Base-by-base conservation (phyloP, 176 grass and related monocot genomes). In the Miscanthus lutarioriparius region DNA sequence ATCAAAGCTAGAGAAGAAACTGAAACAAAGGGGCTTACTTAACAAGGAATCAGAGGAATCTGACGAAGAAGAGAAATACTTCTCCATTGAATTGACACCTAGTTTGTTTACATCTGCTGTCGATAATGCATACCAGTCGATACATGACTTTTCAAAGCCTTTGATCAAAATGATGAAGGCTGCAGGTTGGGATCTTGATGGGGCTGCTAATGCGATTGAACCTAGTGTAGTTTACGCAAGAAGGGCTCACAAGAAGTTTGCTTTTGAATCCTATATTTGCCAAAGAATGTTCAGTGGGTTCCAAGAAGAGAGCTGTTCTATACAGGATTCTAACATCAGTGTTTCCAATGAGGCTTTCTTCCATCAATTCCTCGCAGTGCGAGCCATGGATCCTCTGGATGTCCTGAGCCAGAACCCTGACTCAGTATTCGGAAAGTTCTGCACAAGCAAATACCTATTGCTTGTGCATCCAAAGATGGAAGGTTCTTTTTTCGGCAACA, bases 131-230 rank as follows among this genome's bases (percentile, higher is more conserved):
- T 96, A 96, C 75, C 94, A 96, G 72, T 94, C 96, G 1, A 99
- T 99, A 85, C 96, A 99, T 87, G 93, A 96, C 77, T 94, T 99
- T 30, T 93, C 96, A 54, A 99, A 99, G 84, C 89, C 93, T 11
- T 48, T 99, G 70, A 99, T 99, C 87, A 96, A 99, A 73, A 99
- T 96, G 96, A 99, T 99, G 96, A 98, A 99, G 77, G 89, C 89
- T 85, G 93, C 93, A 40, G 89, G 88, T 5, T 99, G 93, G 96
- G 96, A 99, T 92, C 93, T 99, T 79, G 93, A 99, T 89, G 93
- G 91, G 4, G 96, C 96, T 79, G 91, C 93, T 67, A 87, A 96
- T 39, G 84, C 91, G 41, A 88, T 96, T 22, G 96, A 93, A 76
- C 88, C 87, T 81, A 89, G 37, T 82, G 83, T 94, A 10, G 67